These are phyloP conservation scores for Aureobasidium sp. DNA, from an alignment of 2,329 filamentous ascomycete species.

Conservation along the genomic window DNA sequence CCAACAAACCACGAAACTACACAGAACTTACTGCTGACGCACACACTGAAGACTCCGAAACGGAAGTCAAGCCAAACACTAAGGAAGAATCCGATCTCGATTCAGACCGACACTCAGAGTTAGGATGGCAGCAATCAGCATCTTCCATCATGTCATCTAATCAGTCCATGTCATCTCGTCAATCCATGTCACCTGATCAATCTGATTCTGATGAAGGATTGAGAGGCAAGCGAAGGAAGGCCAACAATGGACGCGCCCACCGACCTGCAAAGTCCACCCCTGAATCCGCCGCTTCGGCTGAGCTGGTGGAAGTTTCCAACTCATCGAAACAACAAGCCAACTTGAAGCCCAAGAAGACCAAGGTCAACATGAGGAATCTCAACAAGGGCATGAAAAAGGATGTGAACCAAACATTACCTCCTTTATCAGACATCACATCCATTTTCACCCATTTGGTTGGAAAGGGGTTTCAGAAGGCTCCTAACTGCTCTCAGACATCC, in stretches of 20 bases:
- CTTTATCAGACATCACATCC: conserved; percentile 39
- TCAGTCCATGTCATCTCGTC: background rate
- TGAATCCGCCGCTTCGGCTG: background rate
- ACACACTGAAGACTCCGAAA: background rate
- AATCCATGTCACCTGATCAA: too few species aligned
- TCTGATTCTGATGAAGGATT: background rate
- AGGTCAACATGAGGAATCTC: conserved; percentile 1
- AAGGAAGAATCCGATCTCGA: background rate
- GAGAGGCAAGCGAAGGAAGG: background rate
- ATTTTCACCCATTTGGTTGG: conserved; percentile 45
- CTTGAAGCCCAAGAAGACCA: background rate
- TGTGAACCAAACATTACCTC: conserved; percentile 35
- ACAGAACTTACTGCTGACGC: background rate
- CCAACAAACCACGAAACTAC: background rate
- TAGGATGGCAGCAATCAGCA: background rate
- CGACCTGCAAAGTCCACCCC: background rate
- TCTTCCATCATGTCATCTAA: background rate
- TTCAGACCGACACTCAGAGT: background rate
- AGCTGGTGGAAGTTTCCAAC: background rate
- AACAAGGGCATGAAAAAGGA: conserved; percentile 6
- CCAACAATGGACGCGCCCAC: background rate
- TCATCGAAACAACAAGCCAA: background rate
- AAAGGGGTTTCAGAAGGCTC: conserved; percentile 27
- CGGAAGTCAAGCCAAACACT: background rate
- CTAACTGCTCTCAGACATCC: conserved; percentile 12